Conservation (phyloP, 164 flowering plant genomes). For the Chloranthus sessilifolius region DNA sequence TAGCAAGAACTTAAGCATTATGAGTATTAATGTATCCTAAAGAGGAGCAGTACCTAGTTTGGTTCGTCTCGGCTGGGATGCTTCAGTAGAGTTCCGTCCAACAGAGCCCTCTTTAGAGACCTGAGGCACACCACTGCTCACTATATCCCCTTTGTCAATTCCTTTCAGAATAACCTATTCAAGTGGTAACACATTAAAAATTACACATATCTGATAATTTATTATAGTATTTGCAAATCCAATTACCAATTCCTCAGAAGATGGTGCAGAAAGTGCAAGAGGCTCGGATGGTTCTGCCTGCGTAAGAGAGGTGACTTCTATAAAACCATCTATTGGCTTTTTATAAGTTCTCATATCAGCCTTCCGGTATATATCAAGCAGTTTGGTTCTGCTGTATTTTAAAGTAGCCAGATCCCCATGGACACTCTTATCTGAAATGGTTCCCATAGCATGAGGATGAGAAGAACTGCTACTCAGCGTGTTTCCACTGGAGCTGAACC, state of each 20-base stretch:
- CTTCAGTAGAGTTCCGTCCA: constrained; percentile 44
- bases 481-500: constrained; percentile 28
- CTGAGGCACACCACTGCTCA: constrained; percentile 73
- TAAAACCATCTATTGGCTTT: constrained; percentile 38
- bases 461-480: constrained; percentile 18
- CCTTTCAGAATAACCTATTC: constrained; percentile 78
- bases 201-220: too few species aligned
- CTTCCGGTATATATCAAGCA: constrained; percentile 65
- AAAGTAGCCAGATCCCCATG: constrained; percentile 37
- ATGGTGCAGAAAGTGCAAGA: constrained; percentile 67
- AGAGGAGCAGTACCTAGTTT: constrained; percentile 46
- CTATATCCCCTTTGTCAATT: constrained; percentile 73
- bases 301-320: constrained; percentile 55
- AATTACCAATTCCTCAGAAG: constrained; percentile 79
- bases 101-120: constrained; percentile 57
- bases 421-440: constrained; percentile 38
- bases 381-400: constrained; percentile 56
- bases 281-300: constrained; percentile 65
- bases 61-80: constrained; percentile 36
- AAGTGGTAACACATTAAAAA: too few species aligned
- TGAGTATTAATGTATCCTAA: too few species aligned
- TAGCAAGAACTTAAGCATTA: constrained; percentile 1
- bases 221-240: too few species aligned
- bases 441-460: constrained; percentile 29
- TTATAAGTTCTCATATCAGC: constrained; percentile 33